A percentile compares a stretch with the other conserved stretches of the same genome.
phyloP scores from a whole-genome alignment of 1,139 yeast species.

The Diutina mesorugosa region DNA sequence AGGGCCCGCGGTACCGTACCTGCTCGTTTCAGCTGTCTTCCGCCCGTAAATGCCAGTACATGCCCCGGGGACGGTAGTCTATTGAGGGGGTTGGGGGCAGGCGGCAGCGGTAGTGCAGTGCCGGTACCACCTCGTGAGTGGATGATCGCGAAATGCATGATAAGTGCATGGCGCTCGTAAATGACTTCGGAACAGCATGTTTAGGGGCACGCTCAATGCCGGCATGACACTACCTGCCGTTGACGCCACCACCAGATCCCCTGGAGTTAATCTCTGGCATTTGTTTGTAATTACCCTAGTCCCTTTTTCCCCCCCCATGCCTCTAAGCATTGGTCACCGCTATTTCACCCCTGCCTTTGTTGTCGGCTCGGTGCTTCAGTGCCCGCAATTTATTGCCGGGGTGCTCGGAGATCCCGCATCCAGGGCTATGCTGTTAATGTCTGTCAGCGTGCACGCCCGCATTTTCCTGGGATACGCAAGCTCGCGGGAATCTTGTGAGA shows the following conservation, averaged over 20 bases:
- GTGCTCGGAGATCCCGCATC: background rate
- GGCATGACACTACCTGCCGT: background rate
- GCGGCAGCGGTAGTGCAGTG: background rate
- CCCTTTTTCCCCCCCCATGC: no score
- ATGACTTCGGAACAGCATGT: background rate
- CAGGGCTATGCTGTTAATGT: background rate
- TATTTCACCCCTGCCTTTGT: no score
- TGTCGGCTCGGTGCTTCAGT: background rate
- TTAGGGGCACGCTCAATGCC: background rate
- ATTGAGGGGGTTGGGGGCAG: background rate
- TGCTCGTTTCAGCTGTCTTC: background rate
- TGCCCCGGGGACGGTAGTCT: background rate
- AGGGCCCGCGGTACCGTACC: background rate
- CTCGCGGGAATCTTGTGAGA: background rate
- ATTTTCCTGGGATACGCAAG: background rate
- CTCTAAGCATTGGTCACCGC: no score
- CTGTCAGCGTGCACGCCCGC: background rate
- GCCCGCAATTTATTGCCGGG: background rate
- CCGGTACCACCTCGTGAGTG: background rate
- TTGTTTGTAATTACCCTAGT: no score
- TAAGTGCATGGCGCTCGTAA: slow-evolving; percentile 1
- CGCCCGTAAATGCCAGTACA: background rate
- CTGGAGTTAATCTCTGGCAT: no score
- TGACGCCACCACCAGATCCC: background rate
- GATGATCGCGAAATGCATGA: slow-evolving; percentile 2